phyloP scores from a whole-genome alignment of 805 yeast species.

The Pichia heedii region DNA sequence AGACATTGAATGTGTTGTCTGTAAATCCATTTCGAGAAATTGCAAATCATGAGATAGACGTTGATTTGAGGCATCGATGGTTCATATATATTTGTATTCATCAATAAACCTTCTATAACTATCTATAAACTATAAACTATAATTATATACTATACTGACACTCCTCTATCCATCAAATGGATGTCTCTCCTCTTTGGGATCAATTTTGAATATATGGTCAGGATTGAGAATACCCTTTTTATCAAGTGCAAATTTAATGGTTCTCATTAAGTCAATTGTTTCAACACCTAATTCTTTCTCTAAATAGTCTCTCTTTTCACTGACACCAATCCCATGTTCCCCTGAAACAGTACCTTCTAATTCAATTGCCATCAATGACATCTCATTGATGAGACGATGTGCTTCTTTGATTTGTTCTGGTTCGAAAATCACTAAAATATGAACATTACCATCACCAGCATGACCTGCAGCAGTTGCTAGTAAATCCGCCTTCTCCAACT shows the following conservation, averaged over 20 bases:
- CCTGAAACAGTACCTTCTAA: slow-evolving; percentile 83
- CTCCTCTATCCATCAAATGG: slow-evolving; percentile 16
- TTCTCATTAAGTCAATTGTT: slow-evolving; percentile 65
- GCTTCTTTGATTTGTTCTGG: slow-evolving; percentile 40
- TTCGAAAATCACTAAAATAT: slow-evolving; percentile 52
- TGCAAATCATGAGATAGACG: too few relatives aligned
- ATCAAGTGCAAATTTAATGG: slow-evolving; percentile 61
- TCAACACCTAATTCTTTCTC: slow-evolving; percentile 57
- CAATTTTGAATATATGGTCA: slow-evolving; percentile 67
- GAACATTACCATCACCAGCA: slow-evolving; percentile 81
- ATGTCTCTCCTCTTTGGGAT: slow-evolving; percentile 34
- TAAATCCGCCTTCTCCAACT: slow-evolving; percentile 43
- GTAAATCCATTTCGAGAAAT: too few relatives aligned
- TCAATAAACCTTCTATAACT: too few relatives aligned
- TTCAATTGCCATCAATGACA: slow-evolving; percentile 57
- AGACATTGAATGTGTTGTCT: too few relatives aligned
- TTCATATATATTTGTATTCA: too few relatives aligned
- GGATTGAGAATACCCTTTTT: slow-evolving; percentile 70
- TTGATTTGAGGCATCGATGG: too few relatives aligned
- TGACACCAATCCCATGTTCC: slow-evolving; percentile 81
- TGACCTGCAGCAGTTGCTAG: slow-evolving; percentile 63
- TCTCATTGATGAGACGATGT: slow-evolving; percentile 42
- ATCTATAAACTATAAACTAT: too few relatives aligned
- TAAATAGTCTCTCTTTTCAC: slow-evolving; percentile 52
- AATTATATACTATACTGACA: too few relatives aligned